These are phyloP conservation scores for Tetrastigma voinierianum DNA, from an alignment of 164 flowering plant species.

Conservation along the genomic window DNA sequence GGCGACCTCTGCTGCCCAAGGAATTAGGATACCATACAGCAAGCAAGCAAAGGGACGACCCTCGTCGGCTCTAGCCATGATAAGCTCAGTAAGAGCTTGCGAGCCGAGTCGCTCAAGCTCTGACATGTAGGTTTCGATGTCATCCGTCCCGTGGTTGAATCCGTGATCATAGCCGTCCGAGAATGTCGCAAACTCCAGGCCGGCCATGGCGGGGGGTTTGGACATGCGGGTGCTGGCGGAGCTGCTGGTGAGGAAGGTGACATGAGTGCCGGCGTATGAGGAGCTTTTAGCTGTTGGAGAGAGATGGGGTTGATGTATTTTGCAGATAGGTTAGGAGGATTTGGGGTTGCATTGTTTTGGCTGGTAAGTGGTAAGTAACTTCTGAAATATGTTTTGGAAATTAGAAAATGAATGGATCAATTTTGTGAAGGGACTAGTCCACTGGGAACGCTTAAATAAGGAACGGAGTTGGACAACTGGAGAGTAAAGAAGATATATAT, in stretches of 20 bases:
- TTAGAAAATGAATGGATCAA: no score
- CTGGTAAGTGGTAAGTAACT: no score
- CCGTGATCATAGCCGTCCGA: constrained; percentile 15
- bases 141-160: not conserved
- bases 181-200: not conserved
- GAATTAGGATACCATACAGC: not conserved
- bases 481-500: no score
- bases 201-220: not conserved
- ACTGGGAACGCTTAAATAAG: no score
- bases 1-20: constrained; percentile 5
- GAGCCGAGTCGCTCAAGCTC: constrained; percentile 5
- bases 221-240: constrained; percentile 8
- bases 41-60: not conserved
- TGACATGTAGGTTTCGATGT: not conserved
- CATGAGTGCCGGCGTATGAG: constrained; percentile 8
- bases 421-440: no score
- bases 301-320: constrained; percentile 29
- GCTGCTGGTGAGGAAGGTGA: constrained; percentile 13
- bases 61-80: not conserved
- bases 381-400: no score
- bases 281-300: constrained; percentile 21
- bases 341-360: not conserved
- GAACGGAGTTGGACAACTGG: no score
- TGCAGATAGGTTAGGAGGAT: constrained; percentile 16
- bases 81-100: not conserved